Percentiles rank a stretch among this genome's conserved stretches.
Conservation (phyloP, 2,329 filamentous ascomycete genomes). For the Parafenestella ontariensis region DNA sequence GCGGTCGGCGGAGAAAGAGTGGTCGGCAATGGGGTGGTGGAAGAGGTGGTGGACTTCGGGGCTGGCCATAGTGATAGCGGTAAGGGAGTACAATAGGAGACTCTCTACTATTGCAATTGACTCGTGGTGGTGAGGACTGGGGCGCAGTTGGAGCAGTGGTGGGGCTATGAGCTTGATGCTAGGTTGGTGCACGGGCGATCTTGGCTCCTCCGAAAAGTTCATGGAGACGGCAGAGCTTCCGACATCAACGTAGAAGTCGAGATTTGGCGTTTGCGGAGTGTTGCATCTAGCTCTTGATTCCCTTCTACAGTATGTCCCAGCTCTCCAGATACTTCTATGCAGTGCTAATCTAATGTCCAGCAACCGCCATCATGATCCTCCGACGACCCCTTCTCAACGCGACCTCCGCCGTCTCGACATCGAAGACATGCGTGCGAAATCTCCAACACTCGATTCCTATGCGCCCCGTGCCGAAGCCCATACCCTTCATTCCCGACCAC, state of each 20-base stretch:
- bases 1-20: conserved; percentile 95
- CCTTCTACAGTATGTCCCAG: not conserved
- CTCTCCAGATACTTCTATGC: not conserved
- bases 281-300: not conserved
- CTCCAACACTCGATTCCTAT: conserved; percentile 51
- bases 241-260: conserved; percentile 3
- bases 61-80: conserved; percentile 71
- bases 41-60: conserved; percentile 97
- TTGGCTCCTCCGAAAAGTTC: conserved; percentile 46
- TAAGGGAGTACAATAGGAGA: conserved; percentile 75
- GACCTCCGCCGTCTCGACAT: conserved; percentile 29
- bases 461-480: conserved; percentile 70
- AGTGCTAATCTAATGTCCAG: not conserved
- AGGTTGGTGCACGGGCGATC: conserved; percentile 23
- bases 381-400: conserved; percentile 43
- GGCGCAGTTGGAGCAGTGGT: conserved; percentile 13
- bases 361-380: conserved; percentile 42
- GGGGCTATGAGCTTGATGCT: conserved; percentile 17
- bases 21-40: conserved; percentile 94
- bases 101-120: conserved; percentile 80
- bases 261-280: not conserved
- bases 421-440: conserved; percentile 42
- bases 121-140: conserved; percentile 10
- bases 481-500: conserved; percentile 85
- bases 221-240: conserved; percentile 14